Percentiles rank a stretch among this genome's conserved stretches.
Evolutionary conservation across 2,329 filamentous ascomycete genomes (phyloP).

Genomic region (Hysterium pulicare): DNA sequence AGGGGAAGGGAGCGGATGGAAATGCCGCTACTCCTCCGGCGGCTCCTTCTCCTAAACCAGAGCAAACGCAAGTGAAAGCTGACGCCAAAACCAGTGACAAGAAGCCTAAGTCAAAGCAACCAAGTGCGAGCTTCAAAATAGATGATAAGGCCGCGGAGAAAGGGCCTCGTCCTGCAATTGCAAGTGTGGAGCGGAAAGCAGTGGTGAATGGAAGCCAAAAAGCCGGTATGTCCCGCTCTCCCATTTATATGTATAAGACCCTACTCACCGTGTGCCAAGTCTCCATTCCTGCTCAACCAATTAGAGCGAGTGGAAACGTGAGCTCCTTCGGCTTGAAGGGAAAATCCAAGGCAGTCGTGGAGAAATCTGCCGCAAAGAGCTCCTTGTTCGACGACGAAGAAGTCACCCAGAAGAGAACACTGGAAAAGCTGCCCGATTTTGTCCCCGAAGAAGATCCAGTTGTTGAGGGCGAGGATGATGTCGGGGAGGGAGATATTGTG

Average conservation of each 20-base stretch:
- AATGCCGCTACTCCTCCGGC: constrained; percentile 43
- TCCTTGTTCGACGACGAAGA: constrained; percentile 88
- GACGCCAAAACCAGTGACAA: constrained; percentile 84
- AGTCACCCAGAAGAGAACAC: constrained; percentile 71
- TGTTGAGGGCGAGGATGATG: constrained; percentile 64
- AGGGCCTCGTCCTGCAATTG: constrained; percentile 24
- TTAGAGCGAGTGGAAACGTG: constrained; percentile 68
- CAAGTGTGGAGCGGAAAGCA: constrained; percentile 1
- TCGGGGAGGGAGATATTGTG: constrained; percentile 70
- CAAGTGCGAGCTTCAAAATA: constrained; percentile 38
- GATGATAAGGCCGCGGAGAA: constrained; percentile 28
- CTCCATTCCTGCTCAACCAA: constrained; percentile 50
- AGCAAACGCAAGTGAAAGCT: constrained; percentile 73
- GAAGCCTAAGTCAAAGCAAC: constrained; percentile 60
- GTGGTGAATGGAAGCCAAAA: no score
- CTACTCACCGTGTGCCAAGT: constrained; percentile 20
- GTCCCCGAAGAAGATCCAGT: constrained; percentile 46
- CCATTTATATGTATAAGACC: neutral
- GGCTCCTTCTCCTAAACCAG: constrained; percentile 32
- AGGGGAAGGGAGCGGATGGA: constrained; percentile 62
- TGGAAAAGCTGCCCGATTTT: constrained; percentile 82
- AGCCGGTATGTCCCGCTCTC: neutral
- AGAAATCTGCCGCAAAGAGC: constrained; percentile 69
- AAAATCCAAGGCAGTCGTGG: constrained; percentile 62
- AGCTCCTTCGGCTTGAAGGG: constrained; percentile 77